These are phyloP conservation scores for Hebeloma cylindrosporum DNA, from an alignment of 768 basidiomycete genomes.

Conservation along the genomic window DNA sequence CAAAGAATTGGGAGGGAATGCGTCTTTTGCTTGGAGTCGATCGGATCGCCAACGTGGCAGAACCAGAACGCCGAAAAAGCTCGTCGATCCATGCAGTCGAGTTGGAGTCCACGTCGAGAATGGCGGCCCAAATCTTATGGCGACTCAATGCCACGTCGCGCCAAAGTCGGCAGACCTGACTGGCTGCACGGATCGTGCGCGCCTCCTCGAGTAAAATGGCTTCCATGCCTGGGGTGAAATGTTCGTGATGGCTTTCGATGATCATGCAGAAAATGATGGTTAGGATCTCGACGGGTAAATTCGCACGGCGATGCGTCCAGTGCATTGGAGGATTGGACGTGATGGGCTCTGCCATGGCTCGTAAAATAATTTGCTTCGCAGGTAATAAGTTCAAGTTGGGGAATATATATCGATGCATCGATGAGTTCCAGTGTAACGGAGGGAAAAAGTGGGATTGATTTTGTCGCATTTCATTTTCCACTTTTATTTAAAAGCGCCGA, in stretches of 20 bases:
- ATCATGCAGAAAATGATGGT: not conserved
- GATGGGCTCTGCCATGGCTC: too few species aligned
- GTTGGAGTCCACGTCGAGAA: slow-evolving; percentile 2
- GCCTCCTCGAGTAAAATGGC: not conserved
- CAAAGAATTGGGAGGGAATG: not conserved
- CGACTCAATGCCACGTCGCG: not conserved
- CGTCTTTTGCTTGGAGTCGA: not conserved
- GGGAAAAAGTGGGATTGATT: too few species aligned
- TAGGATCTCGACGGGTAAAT: not conserved
- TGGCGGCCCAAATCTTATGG: not conserved
- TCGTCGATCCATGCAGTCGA: not conserved
- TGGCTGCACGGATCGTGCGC: not conserved
- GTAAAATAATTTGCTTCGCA: too few species aligned
- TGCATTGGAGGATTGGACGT: too few species aligned
- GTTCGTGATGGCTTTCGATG: not conserved
- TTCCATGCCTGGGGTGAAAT: not conserved
- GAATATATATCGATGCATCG: too few species aligned
- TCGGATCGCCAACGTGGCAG: not conserved
- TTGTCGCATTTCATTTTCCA: too few species aligned
- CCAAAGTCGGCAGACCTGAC: not conserved
- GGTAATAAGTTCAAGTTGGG: too few species aligned
- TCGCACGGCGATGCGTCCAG: not conserved
- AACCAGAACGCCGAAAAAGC: not conserved
- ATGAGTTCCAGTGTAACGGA: too few species aligned
- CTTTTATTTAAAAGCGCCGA: too few species aligned